phyloP scores from a whole-genome alignment of 2,329 filamentous ascomycete genomes.

The Neonectria faginata region DNA sequence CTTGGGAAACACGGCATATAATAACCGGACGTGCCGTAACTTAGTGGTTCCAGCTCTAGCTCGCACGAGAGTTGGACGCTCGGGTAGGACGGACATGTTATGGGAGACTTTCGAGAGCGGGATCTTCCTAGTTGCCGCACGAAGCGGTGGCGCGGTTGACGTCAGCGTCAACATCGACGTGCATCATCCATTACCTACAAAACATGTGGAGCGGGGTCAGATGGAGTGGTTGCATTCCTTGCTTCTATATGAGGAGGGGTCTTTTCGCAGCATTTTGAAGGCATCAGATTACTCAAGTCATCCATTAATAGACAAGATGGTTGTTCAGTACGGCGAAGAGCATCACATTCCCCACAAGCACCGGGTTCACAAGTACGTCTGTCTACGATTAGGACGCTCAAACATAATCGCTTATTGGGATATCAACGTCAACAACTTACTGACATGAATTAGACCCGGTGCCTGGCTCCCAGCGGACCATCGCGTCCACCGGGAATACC shows the following conservation, averaged over 20 bases:
- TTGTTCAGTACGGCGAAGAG: conserved; percentile 62
- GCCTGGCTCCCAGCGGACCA: conserved; percentile 74
- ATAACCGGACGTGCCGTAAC: neutral
- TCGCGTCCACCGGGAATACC: conserved; percentile 71
- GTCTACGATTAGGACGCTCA: neutral
- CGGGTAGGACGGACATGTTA: neutral
- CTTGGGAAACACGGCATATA: neutral
- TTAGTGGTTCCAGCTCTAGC: neutral
- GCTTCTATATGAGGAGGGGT: neutral
- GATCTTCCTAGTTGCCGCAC: neutral
- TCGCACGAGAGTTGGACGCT: neutral
- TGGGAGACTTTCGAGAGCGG: neutral
- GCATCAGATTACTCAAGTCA: neutral
- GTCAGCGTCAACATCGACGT: neutral
- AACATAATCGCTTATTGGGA: neutral
- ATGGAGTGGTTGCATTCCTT: neutral
- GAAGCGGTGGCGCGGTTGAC: neutral
- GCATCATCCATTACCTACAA: neutral
- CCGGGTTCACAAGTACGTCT: conserved; percentile 58
- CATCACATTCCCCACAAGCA: conserved; percentile 63
- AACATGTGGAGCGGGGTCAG: neutral
- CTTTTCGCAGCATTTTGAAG: neutral
- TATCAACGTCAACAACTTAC: neutral
- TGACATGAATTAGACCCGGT: conserved; percentile 57
- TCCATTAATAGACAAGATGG: conserved; percentile 53